Evolutionary conservation across 768 basidiomycete genomes (phyloP).

Genomic region (Collybia sp.): DNA sequence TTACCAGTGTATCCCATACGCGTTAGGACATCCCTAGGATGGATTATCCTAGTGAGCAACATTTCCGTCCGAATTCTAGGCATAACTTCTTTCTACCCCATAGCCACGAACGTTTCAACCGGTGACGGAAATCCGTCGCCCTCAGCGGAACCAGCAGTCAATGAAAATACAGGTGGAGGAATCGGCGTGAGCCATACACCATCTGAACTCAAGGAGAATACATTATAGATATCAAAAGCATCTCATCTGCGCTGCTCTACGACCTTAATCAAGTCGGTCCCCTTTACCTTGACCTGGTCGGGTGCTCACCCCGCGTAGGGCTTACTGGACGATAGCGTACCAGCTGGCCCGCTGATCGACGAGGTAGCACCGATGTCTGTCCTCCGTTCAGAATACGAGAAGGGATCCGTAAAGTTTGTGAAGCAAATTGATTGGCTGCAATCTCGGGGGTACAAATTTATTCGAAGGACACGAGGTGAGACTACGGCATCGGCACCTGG

Average conservation of each 20-base stretch:
- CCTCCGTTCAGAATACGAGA: conserved; percentile 65
- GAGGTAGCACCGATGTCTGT: conserved; percentile 44
- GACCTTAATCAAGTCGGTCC: conserved; percentile 20
- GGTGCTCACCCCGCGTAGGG: conserved; percentile 1
- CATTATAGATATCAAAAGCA: conserved; percentile 2
- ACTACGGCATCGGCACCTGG: conserved; percentile 2
- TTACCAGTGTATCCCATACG: no score
- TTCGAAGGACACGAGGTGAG: conserved; percentile 71
- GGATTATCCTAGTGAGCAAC: no score
- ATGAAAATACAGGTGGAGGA: conserved; percentile 4
- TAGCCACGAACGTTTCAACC: neutral
- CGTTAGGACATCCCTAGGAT: no score
- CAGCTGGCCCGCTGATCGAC: conserved; percentile 49
- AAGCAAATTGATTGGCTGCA: conserved; percentile 73
- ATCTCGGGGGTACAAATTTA: conserved; percentile 52
- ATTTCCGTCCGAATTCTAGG: no score
- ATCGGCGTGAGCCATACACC: neutral
- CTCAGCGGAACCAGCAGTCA: conserved; percentile 2
- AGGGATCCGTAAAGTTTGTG: conserved; percentile 53
- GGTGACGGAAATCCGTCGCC: neutral
- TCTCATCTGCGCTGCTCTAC: conserved; percentile 12
- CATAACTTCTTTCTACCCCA: no score
- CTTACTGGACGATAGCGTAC: conserved; percentile 30
- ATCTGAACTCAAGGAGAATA: no score
- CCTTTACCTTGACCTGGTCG: neutral